Conservation (phyloP, 2,329 filamentous ascomycete species). For the Alternaria tenuissima region DNA sequence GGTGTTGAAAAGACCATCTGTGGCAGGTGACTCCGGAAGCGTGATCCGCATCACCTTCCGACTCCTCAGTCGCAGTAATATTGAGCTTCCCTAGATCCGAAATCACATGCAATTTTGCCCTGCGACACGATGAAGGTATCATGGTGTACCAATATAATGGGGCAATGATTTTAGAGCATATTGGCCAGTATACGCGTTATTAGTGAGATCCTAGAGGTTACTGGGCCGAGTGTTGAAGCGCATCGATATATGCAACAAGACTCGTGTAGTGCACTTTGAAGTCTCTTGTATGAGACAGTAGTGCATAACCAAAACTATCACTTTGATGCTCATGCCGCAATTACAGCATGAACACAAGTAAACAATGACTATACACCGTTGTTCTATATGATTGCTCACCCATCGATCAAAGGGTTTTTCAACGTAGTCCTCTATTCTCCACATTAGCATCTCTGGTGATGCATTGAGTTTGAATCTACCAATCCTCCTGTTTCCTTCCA, state of each 20-base stretch:
- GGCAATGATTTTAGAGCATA: neutral
- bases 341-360: neutral
- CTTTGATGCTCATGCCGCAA: neutral
- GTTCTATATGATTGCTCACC: neutral
- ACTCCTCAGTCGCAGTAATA: neutral
- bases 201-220: neutral
- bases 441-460: neutral
- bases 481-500: conserved; percentile 49
- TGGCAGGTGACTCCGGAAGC: neutral
- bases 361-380: neutral
- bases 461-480: conserved; percentile 22
- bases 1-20: neutral
- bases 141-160: neutral
- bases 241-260: neutral
- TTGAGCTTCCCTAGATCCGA: neutral
- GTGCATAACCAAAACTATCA: neutral
- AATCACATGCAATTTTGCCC: neutral
- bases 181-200: neutral
- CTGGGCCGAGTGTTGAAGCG: neutral
- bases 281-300: neutral
- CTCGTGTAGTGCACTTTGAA: no score
- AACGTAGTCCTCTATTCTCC: neutral
- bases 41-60: neutral
- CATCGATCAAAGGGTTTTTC: neutral
- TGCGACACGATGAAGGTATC: neutral